phyloP scores from a whole-genome alignment of 306 rosid genomes.

The Pterocarpus santalinus region DNA sequence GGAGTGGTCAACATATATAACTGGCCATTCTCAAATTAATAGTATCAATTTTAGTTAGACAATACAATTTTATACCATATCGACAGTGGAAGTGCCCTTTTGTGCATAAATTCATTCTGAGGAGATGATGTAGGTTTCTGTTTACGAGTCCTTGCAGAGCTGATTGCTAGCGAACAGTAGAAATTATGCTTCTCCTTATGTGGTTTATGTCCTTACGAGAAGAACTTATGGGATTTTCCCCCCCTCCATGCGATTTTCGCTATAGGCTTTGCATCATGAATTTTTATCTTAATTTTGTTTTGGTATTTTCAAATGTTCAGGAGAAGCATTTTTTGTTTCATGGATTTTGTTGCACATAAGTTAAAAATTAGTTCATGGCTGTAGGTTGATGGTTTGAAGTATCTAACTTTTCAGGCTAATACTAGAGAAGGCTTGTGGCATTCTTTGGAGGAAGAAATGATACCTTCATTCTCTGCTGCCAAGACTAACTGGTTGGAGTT shows the following conservation, averaged over 20 bases:
- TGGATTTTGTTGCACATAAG: constrained; percentile 4
- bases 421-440: constrained; percentile 81
- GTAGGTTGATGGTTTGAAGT: constrained; percentile 48
- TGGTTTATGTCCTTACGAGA: background rate
- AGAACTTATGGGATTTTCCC: background rate
- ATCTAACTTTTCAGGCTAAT: constrained; percentile 67
- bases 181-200: constrained; percentile 30
- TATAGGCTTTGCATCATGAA: background rate
- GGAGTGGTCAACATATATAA: constrained; percentile 20
- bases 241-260: background rate
- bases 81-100: background rate
- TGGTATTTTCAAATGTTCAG: background rate
- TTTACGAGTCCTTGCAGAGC: constrained; percentile 3
- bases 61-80: constrained; percentile 15
- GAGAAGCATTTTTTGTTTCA: constrained; percentile 20
- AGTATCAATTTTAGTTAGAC: background rate
- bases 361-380: constrained; percentile 33
- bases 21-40: background rate
- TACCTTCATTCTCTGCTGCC: constrained; percentile 70
- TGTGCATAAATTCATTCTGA: constrained; percentile 16
- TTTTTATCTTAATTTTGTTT: constrained; percentile 14
- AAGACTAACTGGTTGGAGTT: constrained; percentile 93
- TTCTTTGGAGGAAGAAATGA: constrained; percentile 93
- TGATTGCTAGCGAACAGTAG: background rate
- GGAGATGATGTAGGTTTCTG: background rate